A percentile compares a stretch with the other conserved stretches of the same genome.
Evolutionary conservation across 2,329 filamentous ascomycete genomes (phyloP).

Genomic region (Clarireedia monteithiana): DNA sequence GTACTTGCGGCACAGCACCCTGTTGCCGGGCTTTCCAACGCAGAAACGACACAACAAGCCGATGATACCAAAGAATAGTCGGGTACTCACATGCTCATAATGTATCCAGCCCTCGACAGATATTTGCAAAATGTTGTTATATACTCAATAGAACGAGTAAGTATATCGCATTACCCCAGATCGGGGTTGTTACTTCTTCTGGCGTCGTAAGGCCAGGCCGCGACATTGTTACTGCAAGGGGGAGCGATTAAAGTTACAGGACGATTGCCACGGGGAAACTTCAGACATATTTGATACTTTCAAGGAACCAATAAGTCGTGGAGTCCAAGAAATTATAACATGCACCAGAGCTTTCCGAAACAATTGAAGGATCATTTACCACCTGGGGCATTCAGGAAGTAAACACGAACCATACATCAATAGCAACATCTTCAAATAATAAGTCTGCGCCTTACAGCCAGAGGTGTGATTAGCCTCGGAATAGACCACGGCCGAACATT

Average conservation of each 20-base stretch:
- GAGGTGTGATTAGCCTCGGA: not conserved
- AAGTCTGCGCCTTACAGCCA: not conserved
- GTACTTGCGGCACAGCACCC: no score
- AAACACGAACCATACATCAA: not conserved
- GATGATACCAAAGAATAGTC: no score
- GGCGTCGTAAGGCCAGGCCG: not conserved
- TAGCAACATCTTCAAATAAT: not conserved
- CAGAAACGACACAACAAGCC: no score
- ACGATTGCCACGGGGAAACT: not conserved
- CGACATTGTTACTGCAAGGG: not conserved
- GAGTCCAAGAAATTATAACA: not conserved
- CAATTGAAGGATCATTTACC: not conserved
- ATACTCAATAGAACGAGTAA: not conserved
- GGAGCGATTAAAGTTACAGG: not conserved
- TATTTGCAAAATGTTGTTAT: no score
- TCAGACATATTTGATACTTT: not conserved
- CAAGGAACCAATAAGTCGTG: not conserved
- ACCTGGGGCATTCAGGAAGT: not conserved
- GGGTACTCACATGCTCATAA: no score
- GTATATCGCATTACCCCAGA: not conserved
- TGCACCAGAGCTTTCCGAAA: not conserved
- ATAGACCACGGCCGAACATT: not conserved
- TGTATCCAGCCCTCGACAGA: no score
- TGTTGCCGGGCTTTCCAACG: no score
- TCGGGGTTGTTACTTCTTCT: not conserved